phyloP scores from a whole-genome alignment of 78 protist species.

The Speleostelium caveatum region DNA sequence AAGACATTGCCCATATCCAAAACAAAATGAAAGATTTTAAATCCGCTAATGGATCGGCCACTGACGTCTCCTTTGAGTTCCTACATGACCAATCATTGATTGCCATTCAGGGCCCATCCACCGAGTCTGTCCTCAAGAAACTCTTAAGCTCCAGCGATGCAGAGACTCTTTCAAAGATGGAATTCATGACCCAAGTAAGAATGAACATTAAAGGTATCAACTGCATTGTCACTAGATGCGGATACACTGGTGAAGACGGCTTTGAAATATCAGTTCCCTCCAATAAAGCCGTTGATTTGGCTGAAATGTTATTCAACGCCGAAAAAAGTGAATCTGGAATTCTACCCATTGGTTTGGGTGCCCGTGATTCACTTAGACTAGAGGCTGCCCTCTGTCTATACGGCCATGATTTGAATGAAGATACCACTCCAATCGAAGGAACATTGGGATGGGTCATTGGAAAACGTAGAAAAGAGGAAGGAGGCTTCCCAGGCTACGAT shows the following conservation, averaged over 20 bases:
- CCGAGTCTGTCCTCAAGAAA: slow-evolving; percentile 55
- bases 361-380: slow-evolving; percentile 96
- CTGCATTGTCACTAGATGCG: slow-evolving; percentile 81
- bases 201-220: slow-evolving; percentile 19
- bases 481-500: slow-evolving; percentile 95
- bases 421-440: slow-evolving; percentile 93
- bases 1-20: slow-evolving; percentile 91
- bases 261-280: slow-evolving; percentile 93
- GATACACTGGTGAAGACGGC: slow-evolving; percentile 99
- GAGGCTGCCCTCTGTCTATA: slow-evolving; percentile 98
- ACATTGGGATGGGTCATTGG: slow-evolving; percentile 91
- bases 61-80: slow-evolving; percentile 59
- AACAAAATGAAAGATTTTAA: slow-evolving; percentile 49
- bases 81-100: slow-evolving; percentile 73
- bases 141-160: background rate
- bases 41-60: background rate
- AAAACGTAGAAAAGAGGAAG: slow-evolving; percentile 85
- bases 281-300: slow-evolving; percentile 49
- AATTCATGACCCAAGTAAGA: slow-evolving; percentile 83
- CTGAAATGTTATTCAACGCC: slow-evolving; percentile 53
- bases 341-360: slow-evolving; percentile 95
- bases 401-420: slow-evolving; percentile 95
- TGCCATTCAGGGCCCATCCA: slow-evolving; percentile 96
- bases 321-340: slow-evolving; percentile 40
- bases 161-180: slow-evolving; percentile 51